A percentile compares a stretch with the other conserved stretches of the same genome.
These are phyloP conservation scores for Vaccinium darrowii DNA, from an alignment of 148 eudicot genomes.

Conservation along the genomic window DNA sequence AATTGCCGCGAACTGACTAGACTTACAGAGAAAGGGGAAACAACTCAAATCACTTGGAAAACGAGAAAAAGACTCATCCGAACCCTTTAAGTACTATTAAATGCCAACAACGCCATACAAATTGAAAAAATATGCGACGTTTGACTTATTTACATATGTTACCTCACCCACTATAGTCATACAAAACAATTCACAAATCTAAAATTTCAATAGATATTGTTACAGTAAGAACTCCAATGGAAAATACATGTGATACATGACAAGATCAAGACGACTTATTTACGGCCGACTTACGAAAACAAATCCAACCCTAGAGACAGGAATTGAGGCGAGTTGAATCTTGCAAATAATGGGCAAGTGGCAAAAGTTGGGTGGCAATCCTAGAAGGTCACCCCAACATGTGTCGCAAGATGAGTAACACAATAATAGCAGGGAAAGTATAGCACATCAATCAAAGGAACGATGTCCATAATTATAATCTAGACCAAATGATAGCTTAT, in stretches of 20 bases:
- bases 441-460: not conserved
- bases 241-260: not conserved
- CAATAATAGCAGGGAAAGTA: not conserved
- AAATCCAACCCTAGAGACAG: not conserved
- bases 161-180: not conserved
- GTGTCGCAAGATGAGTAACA: not conserved
- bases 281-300: not conserved
- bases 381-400: not conserved
- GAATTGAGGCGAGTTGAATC: not conserved
- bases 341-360: not conserved
- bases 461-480: not conserved
- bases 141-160: not conserved
- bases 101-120: not conserved
- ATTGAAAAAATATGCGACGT: not conserved
- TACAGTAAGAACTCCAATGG: not conserved
- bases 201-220: not conserved
- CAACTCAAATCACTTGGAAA: constrained; percentile 5
- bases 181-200: not conserved
- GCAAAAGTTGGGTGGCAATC: not conserved
- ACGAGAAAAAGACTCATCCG: not conserved
- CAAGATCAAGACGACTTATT: not conserved
- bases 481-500: not conserved
- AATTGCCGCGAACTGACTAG: not conserved
- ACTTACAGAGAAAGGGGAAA: not conserved
- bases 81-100: not conserved